phyloP scores from a whole-genome alignment of 164 flowering plant genomes.

The Buxus sempervirens region DNA sequence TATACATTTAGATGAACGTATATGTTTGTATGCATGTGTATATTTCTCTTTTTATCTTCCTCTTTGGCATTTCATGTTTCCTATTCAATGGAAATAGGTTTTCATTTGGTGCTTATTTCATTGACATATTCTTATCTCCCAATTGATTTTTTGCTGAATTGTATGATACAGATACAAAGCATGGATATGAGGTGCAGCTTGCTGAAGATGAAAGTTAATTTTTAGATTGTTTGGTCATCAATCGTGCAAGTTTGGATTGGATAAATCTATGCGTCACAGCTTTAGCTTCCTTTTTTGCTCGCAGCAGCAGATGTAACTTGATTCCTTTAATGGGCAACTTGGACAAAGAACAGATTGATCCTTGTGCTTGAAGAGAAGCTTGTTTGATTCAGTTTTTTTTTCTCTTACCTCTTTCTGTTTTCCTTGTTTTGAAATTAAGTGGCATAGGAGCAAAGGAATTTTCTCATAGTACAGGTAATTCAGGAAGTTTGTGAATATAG shows the following conservation, averaged over 20 bases:
- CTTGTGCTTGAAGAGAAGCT: conserved; percentile 10
- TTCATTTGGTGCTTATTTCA: background rate
- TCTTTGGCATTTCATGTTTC: background rate
- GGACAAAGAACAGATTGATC: conserved; percentile 3
- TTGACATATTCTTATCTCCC: background rate
- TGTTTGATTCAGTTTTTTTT: conserved; percentile 5
- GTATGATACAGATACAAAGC: conserved; percentile 51
- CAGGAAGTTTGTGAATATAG: conserved; percentile 27
- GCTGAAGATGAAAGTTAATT: conserved; percentile 50
- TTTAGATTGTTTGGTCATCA: conserved; percentile 4
- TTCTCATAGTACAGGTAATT: conserved; percentile 16
- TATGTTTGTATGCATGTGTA: no score
- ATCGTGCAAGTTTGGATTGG: background rate
- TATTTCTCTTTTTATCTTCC: no score
- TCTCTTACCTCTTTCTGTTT: background rate
- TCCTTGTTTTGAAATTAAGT: conserved; percentile 11
- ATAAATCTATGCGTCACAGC: background rate
- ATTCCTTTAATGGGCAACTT: conserved; percentile 12
- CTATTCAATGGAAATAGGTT: background rate
- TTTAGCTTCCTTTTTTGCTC: background rate
- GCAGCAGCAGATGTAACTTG: background rate
- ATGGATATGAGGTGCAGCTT: conserved; percentile 55
- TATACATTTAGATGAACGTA: no score
- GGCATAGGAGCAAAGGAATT: conserved; percentile 6
- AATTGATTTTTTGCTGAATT: background rate